phyloP scores from a whole-genome alignment of 164 flowering plant genomes.

The Sextonia rubra region DNA sequence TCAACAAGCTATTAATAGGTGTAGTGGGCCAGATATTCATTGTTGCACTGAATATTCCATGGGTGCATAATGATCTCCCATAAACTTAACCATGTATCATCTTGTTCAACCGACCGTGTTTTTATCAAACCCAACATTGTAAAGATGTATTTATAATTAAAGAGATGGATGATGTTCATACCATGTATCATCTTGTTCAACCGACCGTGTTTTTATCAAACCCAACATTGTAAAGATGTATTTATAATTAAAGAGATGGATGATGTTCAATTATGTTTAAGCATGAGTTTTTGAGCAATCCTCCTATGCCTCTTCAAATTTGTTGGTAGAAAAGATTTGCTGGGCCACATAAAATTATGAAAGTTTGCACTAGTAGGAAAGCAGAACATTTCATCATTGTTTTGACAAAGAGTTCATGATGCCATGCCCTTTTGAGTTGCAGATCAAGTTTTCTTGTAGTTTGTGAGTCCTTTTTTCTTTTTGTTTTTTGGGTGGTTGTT shows the following conservation, averaged over 20 bases:
- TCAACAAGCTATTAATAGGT: no score
- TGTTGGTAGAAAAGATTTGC: background rate
- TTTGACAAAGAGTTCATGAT: background rate
- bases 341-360: background rate
- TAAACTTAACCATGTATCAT: no score
- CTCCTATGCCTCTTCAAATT: background rate
- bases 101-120: no score
- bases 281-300: no score
- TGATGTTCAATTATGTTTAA: background rate
- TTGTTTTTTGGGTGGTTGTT: background rate
- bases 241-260: background rate
- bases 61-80: no score
- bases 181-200: no score
- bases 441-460: background rate
- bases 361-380: background rate
- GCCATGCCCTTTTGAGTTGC: background rate
- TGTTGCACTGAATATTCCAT: no score
- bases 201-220: no score
- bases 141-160: no score
- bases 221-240: no score
- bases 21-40: no score
- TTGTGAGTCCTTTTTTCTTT: background rate
- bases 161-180: background rate
- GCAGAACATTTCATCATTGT: background rate
- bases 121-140: no score